Base-by-base conservation (phyloP, 768 basidiomycete species). In the Agaricus bisporus region DNA sequence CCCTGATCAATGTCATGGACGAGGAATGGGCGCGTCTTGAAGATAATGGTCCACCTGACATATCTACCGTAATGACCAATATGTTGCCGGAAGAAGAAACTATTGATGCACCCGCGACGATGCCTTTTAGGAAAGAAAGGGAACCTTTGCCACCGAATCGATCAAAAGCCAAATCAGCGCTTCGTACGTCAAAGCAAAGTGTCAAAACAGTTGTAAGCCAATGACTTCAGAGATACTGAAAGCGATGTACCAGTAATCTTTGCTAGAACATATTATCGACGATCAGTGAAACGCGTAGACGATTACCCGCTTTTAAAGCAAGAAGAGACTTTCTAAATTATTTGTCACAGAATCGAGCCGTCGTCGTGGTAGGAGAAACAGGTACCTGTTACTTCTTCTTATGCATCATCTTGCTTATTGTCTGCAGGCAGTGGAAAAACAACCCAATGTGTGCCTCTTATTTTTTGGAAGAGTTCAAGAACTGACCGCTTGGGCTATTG, bases 291-390 rank as follows among this genome's bases (percentile, higher is more conserved):
- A 69, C 66, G 15, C 74, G 94, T 56, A 66, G 71, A 60, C 78
- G 73, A 51, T 73, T 97, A 15, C 95, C 95, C 10, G 91, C 92
- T 1, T 95, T 87, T 70, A 63, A 75, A 20, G 79, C 81, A 10
- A 78, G 78, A 61, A 76, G 81, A 18, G 70, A 77, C 12, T 90
- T 97, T 59, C 67, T 93, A 44, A 51, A 70, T 12, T 63, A 74
- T 18, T 69, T 97, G 8, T 72, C 79, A 36, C 68, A 63, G 9
- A 81, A 81, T 59, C 73, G 84, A 45, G 88, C 86, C 3, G 78
- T 94, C 1, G 79, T 98, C 0, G 86, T 97, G 0, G 88, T 95
- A 4, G 95, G 95, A 41, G 94, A 95, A 68, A 93, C 91, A 48
- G 90, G 88, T 88, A 45, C 14, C 4, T 11, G 8, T 15, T 28